Percentiles rank a stretch among this genome's conserved stretches.
phyloP scores from a whole-genome alignment of 805 yeast genomes.

The Kuraishia floccosa region DNA sequence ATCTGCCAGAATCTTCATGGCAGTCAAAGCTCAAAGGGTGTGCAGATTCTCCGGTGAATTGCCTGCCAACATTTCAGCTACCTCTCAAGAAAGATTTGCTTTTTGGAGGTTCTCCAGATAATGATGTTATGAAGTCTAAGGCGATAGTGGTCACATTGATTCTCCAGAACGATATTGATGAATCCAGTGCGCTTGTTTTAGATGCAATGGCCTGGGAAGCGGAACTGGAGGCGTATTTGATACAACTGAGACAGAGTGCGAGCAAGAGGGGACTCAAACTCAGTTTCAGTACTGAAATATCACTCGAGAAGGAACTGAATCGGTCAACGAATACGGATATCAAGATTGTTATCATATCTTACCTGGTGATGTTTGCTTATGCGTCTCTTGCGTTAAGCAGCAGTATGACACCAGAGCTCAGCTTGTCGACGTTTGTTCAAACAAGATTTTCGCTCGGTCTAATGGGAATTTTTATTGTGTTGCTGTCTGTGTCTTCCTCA shows the following conservation, averaged over 20 bases:
- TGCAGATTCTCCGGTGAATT: conserved; percentile 73
- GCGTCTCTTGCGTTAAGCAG: conserved; percentile 77
- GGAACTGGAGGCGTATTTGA: conserved; percentile 45
- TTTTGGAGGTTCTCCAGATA: conserved; percentile 47
- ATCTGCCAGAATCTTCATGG: conserved; percentile 48
- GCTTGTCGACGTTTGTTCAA: conserved; percentile 10
- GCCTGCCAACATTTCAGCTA: conserved; percentile 85
- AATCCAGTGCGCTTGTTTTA: conserved; percentile 23
- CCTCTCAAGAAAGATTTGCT: conserved; percentile 67
- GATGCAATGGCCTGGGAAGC: conserved; percentile 56
- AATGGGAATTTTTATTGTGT: conserved; percentile 74
- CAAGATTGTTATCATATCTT: conserved; percentile 59
- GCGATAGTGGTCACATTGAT: conserved; percentile 75
- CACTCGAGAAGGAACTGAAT: conserved; percentile 76
- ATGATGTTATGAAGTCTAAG: conserved; percentile 37
- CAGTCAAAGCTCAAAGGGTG: conserved; percentile 41
- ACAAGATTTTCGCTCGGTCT: conserved; percentile 72
- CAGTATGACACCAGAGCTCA: background rate
- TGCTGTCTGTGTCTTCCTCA: conserved; percentile 70
- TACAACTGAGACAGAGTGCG: conserved; percentile 32
- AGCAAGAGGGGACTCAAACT: conserved; percentile 42
- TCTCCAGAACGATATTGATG: conserved; percentile 40
- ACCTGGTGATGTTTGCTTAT: conserved; percentile 77
- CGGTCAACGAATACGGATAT: conserved; percentile 74
- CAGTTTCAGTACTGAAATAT: conserved; percentile 72